Base-by-base conservation (phyloP, 2,329 filamentous ascomycete genomes). In the Aphanoascus verrucosus region DNA sequence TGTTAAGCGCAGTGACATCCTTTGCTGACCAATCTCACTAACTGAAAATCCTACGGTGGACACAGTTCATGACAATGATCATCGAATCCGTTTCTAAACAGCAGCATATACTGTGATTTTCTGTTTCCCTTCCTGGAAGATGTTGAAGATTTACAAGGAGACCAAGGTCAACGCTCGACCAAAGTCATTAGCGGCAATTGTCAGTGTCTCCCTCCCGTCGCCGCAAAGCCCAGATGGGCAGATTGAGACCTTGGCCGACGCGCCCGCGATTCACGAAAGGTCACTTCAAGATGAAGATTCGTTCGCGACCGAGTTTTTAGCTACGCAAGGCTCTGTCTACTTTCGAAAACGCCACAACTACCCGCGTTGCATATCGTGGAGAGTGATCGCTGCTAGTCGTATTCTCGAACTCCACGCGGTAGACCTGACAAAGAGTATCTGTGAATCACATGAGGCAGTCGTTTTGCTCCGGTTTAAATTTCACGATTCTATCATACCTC, bases 321-420 rank as follows among this genome's bases (percentile, higher is more conserved):
- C 91, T 23, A 83, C 77, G 1, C 81, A 89, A 32, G 85, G 88
- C 28, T 88, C 88, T 1, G 78, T 97, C 53, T 95, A 88, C 73
- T 89, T 94, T 69, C 83, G 93, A 53, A 80, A 80, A 67, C 80
- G 85, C 67, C 81, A 85, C 64, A 76, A 79, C 58, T 83, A 85
- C 58, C 93, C 93, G 38, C 83, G 86, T 65, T 88, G 82, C 69
- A 94, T 97, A 65, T 77, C 95, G 46, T 98, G 93, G 93, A 82
- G 91, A 61, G 78, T 97, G 38, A 72, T 96, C 56, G 85, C 94
- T 64, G 82, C 88, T 62, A 82, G 83, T 63, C 86, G 80, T 60
- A 76, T 88, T 57, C 76, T 98, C 61, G 91, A 93, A 70, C 77
- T 98, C 49, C 85, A 88, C 64, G 83, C 82, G 40, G 82, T 87